These are phyloP conservation scores for Colletotrichum sansevieriae DNA, from an alignment of 2,329 filamentous ascomycete genomes.

Conservation along the genomic window DNA sequence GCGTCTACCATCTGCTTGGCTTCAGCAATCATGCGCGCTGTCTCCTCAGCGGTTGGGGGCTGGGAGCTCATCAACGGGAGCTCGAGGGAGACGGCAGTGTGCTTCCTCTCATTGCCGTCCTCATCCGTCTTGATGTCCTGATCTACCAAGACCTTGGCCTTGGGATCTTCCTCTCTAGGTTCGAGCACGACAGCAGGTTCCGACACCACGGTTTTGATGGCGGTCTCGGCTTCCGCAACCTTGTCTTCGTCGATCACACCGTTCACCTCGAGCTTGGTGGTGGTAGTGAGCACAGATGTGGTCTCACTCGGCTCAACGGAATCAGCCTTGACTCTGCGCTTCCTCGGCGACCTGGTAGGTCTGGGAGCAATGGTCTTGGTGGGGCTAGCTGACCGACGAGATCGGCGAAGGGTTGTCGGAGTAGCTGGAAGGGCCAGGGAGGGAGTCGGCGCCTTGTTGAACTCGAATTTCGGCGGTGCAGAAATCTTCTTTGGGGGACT, in stretches of 20 bases:
- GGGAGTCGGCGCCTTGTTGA: conserved; percentile 57
- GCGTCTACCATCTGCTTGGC: conserved; percentile 90
- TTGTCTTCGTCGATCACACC: conserved; percentile 47
- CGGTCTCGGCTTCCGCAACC: conserved; percentile 49
- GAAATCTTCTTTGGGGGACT: conserved; percentile 82
- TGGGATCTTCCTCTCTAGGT: conserved; percentile 67
- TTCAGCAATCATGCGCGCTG: conserved; percentile 85
- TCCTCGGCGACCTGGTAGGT: conserved; percentile 61
- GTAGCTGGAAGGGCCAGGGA: conserved; percentile 62
- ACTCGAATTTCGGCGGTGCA: conserved; percentile 84
- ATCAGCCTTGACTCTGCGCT: conserved; percentile 63
- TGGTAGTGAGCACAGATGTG: conserved; percentile 27
- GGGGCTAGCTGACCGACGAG: conserved; percentile 70
- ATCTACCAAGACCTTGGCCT: conserved; percentile 78
- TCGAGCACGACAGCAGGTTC: conserved; percentile 63
- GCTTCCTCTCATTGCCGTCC: conserved; percentile 74
- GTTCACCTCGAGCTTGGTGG: conserved; percentile 48
- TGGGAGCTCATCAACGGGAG: conserved; percentile 73
- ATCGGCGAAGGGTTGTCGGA: conserved; percentile 60
- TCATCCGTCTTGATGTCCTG: conserved; percentile 69
- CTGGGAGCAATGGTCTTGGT: conserved; percentile 57
- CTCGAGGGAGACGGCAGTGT: conserved; percentile 81
- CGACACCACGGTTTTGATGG: conserved; percentile 63
- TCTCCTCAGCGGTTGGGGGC: conserved; percentile 81
- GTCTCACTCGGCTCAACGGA: conserved; percentile 49